phyloP scores from a whole-genome alignment of 129 eudicot genomes.

The Calendula officinalis region DNA sequence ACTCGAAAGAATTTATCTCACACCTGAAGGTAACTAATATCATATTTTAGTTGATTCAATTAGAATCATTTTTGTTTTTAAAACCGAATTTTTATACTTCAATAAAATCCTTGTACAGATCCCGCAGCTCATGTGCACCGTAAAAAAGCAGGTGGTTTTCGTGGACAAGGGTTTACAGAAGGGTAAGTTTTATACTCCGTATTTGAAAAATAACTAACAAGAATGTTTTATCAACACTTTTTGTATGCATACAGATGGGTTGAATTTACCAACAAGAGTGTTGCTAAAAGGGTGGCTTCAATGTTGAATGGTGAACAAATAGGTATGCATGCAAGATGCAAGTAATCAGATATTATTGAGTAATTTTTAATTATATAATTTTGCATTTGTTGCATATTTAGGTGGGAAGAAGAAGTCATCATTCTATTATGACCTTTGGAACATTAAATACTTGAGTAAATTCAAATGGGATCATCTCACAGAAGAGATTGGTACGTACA shows the following conservation, averaged over 20 bases:
- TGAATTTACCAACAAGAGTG: conserved; percentile 72
- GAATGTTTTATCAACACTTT: not conserved
- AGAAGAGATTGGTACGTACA: conserved; percentile 65
- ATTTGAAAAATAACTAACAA: not conserved
- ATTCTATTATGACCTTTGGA: conserved; percentile 90
- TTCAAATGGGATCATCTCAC: conserved; percentile 99
- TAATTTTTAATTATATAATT: conserved; percentile 7
- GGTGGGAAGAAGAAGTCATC: conserved; percentile 93
- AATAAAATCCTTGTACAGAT: conserved; percentile 35
- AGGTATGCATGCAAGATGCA: conserved; percentile 38
- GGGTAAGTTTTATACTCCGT: conserved; percentile 64
- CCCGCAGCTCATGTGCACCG: conserved; percentile 65
- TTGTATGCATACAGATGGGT: conserved; percentile 73
- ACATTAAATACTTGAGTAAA: conserved; percentile 90
- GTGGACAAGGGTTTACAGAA: conserved; percentile 78
- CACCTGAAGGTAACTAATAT: conserved; percentile 63
- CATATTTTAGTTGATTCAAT: no score
- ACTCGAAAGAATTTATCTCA: conserved; percentile 74
- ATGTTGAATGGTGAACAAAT: conserved; percentile 89
- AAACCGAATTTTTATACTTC: not conserved
- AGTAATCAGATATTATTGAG: not conserved
- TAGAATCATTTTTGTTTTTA: not conserved
- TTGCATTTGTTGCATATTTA: conserved; percentile 27
- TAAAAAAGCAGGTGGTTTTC: conserved; percentile 77
- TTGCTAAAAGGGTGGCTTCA: conserved; percentile 76